Conservation (phyloP, 2,329 filamentous ascomycete genomes). For the Aschersonia sp. region DNA sequence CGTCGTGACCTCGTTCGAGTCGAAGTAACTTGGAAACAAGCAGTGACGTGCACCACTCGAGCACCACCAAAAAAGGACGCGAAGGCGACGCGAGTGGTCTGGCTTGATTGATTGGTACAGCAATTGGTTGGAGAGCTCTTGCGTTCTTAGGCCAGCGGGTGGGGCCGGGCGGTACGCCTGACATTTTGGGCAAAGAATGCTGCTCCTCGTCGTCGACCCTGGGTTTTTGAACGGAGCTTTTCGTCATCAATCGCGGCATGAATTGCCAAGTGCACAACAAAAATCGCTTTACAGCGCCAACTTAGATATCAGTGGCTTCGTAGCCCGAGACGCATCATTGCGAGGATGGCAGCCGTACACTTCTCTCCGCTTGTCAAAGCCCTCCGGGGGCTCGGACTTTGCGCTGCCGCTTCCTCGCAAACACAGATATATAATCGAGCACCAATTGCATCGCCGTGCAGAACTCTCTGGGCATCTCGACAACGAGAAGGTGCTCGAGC, state of each 20-base stretch:
- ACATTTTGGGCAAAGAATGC: too few relatives aligned
- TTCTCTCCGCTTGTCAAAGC: constrained; percentile 24
- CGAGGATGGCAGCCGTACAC: too few relatives aligned
- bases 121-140: too few relatives aligned
- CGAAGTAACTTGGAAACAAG: neutral
- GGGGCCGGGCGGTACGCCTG: too few relatives aligned
- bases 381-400: constrained; percentile 34
- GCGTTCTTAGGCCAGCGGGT: neutral
- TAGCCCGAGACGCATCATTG: too few relatives aligned
- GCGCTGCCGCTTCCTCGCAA: constrained; percentile 18
- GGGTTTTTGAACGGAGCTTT: too few relatives aligned
- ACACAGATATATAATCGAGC: constrained; percentile 18
- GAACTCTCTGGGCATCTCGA: constrained; percentile 14
- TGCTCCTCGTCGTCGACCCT: too few relatives aligned
- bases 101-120: constrained; percentile 18
- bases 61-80: constrained; percentile 16
- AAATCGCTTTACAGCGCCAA: too few relatives aligned
- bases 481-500: constrained; percentile 37
- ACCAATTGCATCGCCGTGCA: constrained; percentile 15
- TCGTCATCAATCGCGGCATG: too few relatives aligned
- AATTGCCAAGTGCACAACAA: too few relatives aligned
- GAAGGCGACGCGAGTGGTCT: constrained; percentile 31
- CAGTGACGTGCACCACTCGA: constrained; percentile 18
- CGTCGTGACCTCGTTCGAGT: neutral
- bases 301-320: too few relatives aligned